Evolutionary conservation across 345 rosid species (phyloP), one percentile per base, ranked within the genome.

Genomic region (Excoecaria agallocha): DNA sequence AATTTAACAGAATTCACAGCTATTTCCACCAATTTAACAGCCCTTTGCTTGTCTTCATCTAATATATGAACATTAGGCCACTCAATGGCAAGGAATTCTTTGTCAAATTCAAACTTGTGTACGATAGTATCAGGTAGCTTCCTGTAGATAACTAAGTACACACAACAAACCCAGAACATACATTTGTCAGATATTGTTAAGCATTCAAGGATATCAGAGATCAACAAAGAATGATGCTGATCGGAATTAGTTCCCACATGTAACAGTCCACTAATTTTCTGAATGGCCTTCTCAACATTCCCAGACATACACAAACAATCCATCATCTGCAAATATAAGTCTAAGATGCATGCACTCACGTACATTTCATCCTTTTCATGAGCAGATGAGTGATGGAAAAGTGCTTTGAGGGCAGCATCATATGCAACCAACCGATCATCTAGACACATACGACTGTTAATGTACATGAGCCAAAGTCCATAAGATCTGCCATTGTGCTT

Each of bases 161-260:
- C 87, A 90, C 98, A 95, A 91, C 91, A 93, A 89, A 95, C 82
- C 99, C 99, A 95, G 88, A 95, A 91, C 81, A 92, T 86, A 90
- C 88, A 90, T 88, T 87, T 90, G 85, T 93, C 99, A 90, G 96
- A 85, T 86, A 85, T 78, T 76, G 89, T 89, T 85, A 95, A 86
- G 91, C 90, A 91, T 72, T 84, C 79, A 87, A 91, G 85, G 80
- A 90, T 93, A 88, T 86, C 87, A 86, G 89, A 83, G 84, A 94
- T 82, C 86, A 87, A 84, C 82, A 74, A 69, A 83, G 83, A 78
- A 75, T 82, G 85, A 78, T 83, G 84, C 81, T 90, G 91, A 65
- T 90, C 88, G 69, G 94, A 82, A 79, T 77, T 77, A 80, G 84
- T 71, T 64, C 77, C 83, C 69, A 81, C 74, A 19, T 74, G 80